Evolutionary conservation across 345 rosid species (phyloP), one percentile per base, ranked within the genome.

Genomic region (Gossypium longicalyx): DNA sequence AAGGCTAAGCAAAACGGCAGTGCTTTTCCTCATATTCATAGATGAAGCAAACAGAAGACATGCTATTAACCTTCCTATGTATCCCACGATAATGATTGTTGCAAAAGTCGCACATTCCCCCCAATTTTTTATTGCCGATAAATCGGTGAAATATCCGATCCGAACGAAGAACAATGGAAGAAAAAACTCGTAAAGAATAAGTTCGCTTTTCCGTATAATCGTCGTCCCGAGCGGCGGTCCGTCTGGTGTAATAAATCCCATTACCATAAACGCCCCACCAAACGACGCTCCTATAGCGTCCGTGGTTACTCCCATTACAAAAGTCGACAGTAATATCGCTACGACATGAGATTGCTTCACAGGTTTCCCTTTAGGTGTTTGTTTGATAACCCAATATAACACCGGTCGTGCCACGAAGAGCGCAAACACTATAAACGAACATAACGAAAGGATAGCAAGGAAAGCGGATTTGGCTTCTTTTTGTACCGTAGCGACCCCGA

Each of bases 161-260:
- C 22, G 41, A 57, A 80, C 4, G 27, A 67, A 83, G 61, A 77
- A 75, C 44, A 78, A 56, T 2, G 83, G 83, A 64, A 80, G 17
- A 9, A 83, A 52, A 59, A 83, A 7, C 15, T 83, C 82, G 45
- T 7, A 29, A 22, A 80, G 27, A 48, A 80, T 3, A 0, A 51
- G 44, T 52, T 83, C 86, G 41, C 70, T 57, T 78, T 76, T 83
- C 56, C 78, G 76, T 25, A 63, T 66, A 16, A 80, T 27, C 12
- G 76, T 76, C 2, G 83, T 29, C 7, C 86, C 83, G 0, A 80
- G 27, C 0, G 80, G 83, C 5, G 80, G 77, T 20, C 83, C 86
- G 10, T 56, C 73, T 0, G 86, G 86, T 53, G 80, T 62, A 3
- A 83, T 19, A 10, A 75, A 47, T 0, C 86, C 82, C 52, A 80